Conservation (phyloP, 2,329 filamentous ascomycete genomes). For the Rhinocladiella mackenziei region DNA sequence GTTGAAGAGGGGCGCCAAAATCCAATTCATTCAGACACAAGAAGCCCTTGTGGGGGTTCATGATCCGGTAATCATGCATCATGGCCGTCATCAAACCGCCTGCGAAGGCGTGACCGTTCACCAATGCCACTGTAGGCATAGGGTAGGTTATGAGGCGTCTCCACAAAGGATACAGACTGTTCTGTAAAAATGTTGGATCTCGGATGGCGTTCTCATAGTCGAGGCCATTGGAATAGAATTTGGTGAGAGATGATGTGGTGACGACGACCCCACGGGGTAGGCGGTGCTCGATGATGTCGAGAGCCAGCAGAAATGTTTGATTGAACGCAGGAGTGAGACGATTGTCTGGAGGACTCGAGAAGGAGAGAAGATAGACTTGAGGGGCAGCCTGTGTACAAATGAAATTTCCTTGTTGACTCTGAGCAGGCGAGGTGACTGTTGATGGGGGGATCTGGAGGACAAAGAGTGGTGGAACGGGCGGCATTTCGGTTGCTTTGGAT, state of each 20-base stretch:
- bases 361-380: slow-evolving; percentile 67
- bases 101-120: slow-evolving; percentile 79
- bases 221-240: slow-evolving; percentile 78
- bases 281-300: slow-evolving; percentile 69
- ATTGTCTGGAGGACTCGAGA: slow-evolving; percentile 70
- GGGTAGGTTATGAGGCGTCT: slow-evolving; percentile 65
- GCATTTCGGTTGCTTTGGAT: slow-evolving; percentile 11
- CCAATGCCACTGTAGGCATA: slow-evolving; percentile 74
- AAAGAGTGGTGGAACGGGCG: slow-evolving; percentile 47
- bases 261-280: slow-evolving; percentile 69
- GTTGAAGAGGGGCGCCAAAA: slow-evolving; percentile 69
- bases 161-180: slow-evolving; percentile 62
- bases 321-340: slow-evolving; percentile 67
- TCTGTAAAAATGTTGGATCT: slow-evolving; percentile 59
- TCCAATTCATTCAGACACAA: slow-evolving; percentile 78
- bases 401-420: slow-evolving; percentile 48
- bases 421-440: slow-evolving; percentile 29
- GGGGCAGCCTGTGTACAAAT: slow-evolving; percentile 58
- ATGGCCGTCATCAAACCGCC: slow-evolving; percentile 77
- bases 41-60: slow-evolving; percentile 67
- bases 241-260: slow-evolving; percentile 69
- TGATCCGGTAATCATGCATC: slow-evolving; percentile 78
- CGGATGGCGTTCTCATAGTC: slow-evolving; percentile 64
- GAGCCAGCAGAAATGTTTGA: slow-evolving; percentile 62
- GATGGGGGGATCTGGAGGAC: slow-evolving; percentile 54